Conservation (phyloP, 257 asterid species). For the Solanum bukasovii region DNA sequence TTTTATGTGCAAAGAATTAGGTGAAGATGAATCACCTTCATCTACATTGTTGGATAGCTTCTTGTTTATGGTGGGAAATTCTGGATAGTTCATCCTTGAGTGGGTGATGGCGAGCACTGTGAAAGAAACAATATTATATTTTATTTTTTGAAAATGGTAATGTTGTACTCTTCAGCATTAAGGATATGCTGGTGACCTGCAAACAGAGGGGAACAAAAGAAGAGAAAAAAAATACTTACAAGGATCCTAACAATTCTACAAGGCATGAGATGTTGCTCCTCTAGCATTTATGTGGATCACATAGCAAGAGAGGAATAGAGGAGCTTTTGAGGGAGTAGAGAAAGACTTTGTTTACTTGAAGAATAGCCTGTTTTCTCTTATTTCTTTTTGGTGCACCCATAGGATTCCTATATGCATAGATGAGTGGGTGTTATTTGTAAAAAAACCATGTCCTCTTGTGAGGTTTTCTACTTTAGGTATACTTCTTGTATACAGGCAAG, state of each 20-base stretch:
- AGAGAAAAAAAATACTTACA: not conserved
- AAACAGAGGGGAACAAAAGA: no score
- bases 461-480: not conserved
- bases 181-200: no score
- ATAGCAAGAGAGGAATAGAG: not conserved
- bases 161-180: no score
- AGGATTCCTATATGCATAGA: not conserved
- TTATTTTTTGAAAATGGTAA: no score
- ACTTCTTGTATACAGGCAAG: not conserved
- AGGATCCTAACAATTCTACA: not conserved
- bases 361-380: not conserved
- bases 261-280: not conserved
- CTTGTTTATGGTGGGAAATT: not conserved
- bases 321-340: not conserved
- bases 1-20: not conserved
- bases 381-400: not conserved
- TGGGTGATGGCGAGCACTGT: not conserved
- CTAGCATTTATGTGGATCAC: not conserved
- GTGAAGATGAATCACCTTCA: not conserved
- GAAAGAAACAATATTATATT: not conserved
- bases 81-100: not conserved
- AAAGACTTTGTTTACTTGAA: not conserved
- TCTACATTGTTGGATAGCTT: not conserved
- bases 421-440: not conserved
- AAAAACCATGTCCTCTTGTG: not conserved